Percentiles rank a stretch among this genome's conserved stretches.
phyloP scores from a whole-genome alignment of 768 basidiomycete species.

The Bullera alba region DNA sequence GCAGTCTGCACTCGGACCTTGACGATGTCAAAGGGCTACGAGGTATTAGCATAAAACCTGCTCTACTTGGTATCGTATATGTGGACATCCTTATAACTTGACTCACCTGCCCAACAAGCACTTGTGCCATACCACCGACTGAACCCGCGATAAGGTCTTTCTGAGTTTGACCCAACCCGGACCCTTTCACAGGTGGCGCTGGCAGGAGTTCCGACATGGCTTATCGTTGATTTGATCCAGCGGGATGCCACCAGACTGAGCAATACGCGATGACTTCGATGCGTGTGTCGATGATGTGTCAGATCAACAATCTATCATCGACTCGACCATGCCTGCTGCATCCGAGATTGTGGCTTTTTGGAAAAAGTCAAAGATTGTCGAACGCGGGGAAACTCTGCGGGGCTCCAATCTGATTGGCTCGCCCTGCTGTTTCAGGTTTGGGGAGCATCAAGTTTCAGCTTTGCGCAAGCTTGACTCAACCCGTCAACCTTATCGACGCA shows the following conservation, averaged over 20 bases:
- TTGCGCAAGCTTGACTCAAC: too few species aligned
- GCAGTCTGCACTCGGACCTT: constrained; percentile 92
- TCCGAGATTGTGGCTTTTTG: too few species aligned
- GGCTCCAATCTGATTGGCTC: too few species aligned
- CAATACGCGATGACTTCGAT: neutral
- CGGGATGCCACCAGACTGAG: neutral
- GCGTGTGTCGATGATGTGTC: neutral
- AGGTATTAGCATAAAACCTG: neutral
- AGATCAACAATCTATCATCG: neutral
- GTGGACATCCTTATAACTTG: constrained; percentile 52
- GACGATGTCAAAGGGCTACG: constrained; percentile 90
- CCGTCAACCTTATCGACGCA: too few species aligned
- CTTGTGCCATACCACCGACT: constrained; percentile 78
- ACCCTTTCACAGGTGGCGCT: constrained; percentile 21
- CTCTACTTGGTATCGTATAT: constrained; percentile 55
- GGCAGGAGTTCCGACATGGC: constrained; percentile 39
- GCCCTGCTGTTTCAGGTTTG: too few species aligned
- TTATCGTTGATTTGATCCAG: neutral
- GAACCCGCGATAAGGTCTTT: constrained; percentile 87
- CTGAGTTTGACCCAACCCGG: constrained; percentile 51
- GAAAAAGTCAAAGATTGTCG: too few species aligned
- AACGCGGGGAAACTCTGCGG: too few species aligned
- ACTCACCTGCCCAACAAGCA: constrained; percentile 34
- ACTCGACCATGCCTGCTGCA: neutral
- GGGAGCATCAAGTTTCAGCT: too few species aligned